Conservation (phyloP, 306 rosid genomes). For the Mimosa pudica region DNA sequence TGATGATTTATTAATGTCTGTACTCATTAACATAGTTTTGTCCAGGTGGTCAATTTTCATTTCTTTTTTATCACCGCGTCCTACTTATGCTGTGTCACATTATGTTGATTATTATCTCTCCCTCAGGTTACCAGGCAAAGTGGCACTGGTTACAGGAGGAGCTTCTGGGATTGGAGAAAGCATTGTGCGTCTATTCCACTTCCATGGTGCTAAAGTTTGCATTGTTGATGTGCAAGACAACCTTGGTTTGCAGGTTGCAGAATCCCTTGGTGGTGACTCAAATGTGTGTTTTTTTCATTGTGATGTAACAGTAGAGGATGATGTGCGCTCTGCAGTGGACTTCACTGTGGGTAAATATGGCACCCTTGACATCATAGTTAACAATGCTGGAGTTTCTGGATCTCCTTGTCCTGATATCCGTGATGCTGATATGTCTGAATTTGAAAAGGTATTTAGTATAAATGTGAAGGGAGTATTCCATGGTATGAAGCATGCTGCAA, state of each 20-base stretch:
- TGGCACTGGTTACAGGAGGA: conserved; percentile 89
- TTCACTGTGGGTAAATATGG: conserved; percentile 58
- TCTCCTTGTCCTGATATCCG: conserved; percentile 73
- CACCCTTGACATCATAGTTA: conserved; percentile 80
- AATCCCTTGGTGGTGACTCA: conserved; percentile 50
- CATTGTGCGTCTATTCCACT: conserved; percentile 66
- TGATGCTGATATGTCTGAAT: conserved; percentile 57
- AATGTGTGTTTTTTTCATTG: conserved; percentile 50
- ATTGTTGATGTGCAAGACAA: conserved; percentile 75
- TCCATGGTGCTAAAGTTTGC: conserved; percentile 84
- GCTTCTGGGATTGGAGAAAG: conserved; percentile 91
- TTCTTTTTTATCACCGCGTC: not conserved
- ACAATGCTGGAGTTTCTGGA: conserved; percentile 86
- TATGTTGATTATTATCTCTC: not conserved
- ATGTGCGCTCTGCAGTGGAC: conserved; percentile 60
- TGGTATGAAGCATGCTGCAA: conserved; percentile 84
- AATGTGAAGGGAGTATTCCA: conserved; percentile 82
- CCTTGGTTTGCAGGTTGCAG: conserved; percentile 54
- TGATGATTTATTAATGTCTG: not conserved
- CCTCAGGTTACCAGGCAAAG: conserved; percentile 73
- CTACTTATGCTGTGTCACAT: not conserved
- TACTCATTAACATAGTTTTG: not conserved
- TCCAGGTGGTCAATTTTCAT: not conserved
- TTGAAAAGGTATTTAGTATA: conserved; percentile 67
- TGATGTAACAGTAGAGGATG: conserved; percentile 70